These are phyloP conservation scores for Rhexocercosporidium sp. DNA, from an alignment of 2,329 filamentous ascomycete species.

Conservation along the genomic window DNA sequence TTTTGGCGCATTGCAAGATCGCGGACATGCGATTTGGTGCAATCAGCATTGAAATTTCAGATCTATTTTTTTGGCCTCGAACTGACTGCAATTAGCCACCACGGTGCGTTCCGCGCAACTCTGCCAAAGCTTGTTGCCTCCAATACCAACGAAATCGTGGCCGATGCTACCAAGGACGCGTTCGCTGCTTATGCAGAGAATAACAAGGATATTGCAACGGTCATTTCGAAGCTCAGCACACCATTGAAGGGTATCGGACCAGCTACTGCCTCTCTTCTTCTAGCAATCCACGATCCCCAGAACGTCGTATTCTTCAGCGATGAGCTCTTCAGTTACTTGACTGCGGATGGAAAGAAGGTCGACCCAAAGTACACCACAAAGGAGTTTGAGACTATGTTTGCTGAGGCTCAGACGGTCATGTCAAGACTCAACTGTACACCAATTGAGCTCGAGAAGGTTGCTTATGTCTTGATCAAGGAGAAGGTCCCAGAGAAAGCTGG, in stretches of 20 bases:
- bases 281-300: slow-evolving; percentile 66
- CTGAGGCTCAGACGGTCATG: slow-evolving; percentile 49
- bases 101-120: slow-evolving; percentile 66
- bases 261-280: slow-evolving; percentile 76
- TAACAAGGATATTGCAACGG: slow-evolving; percentile 44
- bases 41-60: not conserved
- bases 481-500: slow-evolving; percentile 23
- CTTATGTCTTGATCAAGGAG: slow-evolving; percentile 67
- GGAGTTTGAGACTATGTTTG: slow-evolving; percentile 67
- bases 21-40: not conserved
- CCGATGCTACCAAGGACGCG: slow-evolving; percentile 56
- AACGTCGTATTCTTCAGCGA: slow-evolving; percentile 78
- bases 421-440: slow-evolving; percentile 59
- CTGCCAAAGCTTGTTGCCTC: slow-evolving; percentile 60
- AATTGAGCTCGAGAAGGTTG: slow-evolving; percentile 71
- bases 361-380: slow-evolving; percentile 71
- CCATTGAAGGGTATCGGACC: slow-evolving; percentile 76
- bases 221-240: slow-evolving; percentile 59
- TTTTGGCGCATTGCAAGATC: slow-evolving; percentile 20
- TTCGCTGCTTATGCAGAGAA: slow-evolving; percentile 52
- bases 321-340: slow-evolving; percentile 76
- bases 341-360: slow-evolving; percentile 54
- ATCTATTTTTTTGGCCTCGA: not conserved
- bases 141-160: slow-evolving; percentile 58
- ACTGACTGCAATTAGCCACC: slow-evolving; percentile 41